Evolutionary conservation across 139 green algal species (phyloP), one percentile per base, ranked within the genome.

Genomic region (Chlorella sp.): DNA sequence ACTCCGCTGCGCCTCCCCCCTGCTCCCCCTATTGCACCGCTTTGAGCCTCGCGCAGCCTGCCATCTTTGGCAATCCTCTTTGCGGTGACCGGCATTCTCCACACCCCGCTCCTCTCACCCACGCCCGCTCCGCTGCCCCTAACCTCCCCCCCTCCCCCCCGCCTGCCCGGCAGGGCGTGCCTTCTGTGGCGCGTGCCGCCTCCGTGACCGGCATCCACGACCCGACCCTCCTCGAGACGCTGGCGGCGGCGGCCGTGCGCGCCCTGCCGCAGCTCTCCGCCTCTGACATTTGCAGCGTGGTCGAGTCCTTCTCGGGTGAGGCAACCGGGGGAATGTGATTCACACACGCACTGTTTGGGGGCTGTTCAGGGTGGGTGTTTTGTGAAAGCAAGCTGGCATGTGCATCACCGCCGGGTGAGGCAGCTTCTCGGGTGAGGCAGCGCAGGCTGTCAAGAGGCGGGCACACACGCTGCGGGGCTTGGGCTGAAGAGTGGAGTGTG

Each of bases 231-330:
- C 36, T 89, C 30, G 88, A 86, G 60, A 30, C 73, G 77, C 76
- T 93, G 69, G 87, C 89, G 30, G 82, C 57, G 26, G 81, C 69
- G 14, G 87, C 87, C 28, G 68, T 90, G 53, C 75, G 64, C 18
- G 87, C 68, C 26, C 64, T 91, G 85, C 77, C 85, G 57, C 34
- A 79, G 0, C 75, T 93, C 26, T 73, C 68, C 34, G n/a, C 91
- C 66, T 75, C 69, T 30, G 91, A 91, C 81, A 83, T 93, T 28
- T 91, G 87, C 87, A 90, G 83, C 69, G 42, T 93, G 39, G 81
- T 89, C 30, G 91, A 93, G 60, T 84, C 69, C 30, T 89, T 89
- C 26, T 83, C 69, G 5, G 85, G 85, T 89, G 85, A 34, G 85
- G n/a, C 28, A 68, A 68, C 60, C 60, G 60, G 18, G 60, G 60